A percentile compares a stretch with the other conserved stretches of the same genome.
Evolutionary conservation across 2,329 filamentous ascomycete species (phyloP).

Genomic region (Aureobasidium sp.): DNA sequence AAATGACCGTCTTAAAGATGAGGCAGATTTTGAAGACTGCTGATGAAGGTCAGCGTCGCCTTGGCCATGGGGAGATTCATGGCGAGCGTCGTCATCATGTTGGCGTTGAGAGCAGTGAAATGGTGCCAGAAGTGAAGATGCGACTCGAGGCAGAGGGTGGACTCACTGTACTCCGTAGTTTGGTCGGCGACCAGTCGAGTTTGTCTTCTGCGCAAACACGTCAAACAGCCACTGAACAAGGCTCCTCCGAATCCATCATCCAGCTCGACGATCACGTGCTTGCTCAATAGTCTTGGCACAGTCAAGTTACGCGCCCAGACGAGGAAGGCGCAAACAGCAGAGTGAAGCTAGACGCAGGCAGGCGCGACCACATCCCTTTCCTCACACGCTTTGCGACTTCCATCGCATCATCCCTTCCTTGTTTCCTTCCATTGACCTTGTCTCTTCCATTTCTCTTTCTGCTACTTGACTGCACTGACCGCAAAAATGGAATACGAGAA

Average conservation of each 20-base stretch:
- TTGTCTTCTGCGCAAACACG: not conserved
- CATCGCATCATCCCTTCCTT: conserved; percentile 10
- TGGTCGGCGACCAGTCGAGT: not conserved
- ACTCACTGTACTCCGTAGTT: not conserved
- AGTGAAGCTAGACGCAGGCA: conserved; percentile 1
- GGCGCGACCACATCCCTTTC: conserved; percentile 1
- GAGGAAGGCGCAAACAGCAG: conserved; percentile 7
- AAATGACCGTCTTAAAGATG: not conserved
- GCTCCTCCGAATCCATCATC: not conserved
- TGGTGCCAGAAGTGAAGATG: not conserved
- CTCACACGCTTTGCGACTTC: not conserved
- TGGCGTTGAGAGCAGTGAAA: not conserved
- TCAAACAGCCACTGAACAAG: not conserved
- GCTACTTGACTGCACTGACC: conserved; percentile 21
- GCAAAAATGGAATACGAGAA: conserved; percentile 56
- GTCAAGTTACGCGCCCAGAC: conserved; percentile 2
- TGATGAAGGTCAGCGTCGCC: not conserved
- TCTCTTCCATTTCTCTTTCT: not conserved
- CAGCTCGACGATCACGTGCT: not conserved
- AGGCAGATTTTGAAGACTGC: not conserved
- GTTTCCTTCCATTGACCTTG: conserved; percentile 1
- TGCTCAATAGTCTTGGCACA: not conserved
- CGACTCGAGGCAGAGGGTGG: not conserved
- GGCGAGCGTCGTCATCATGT: not conserved
- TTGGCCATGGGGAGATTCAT: not conserved